Evolutionary conservation across 108 stramenopile genomes (phyloP).

Genomic region (Stephanodiscus triporus): DNA sequence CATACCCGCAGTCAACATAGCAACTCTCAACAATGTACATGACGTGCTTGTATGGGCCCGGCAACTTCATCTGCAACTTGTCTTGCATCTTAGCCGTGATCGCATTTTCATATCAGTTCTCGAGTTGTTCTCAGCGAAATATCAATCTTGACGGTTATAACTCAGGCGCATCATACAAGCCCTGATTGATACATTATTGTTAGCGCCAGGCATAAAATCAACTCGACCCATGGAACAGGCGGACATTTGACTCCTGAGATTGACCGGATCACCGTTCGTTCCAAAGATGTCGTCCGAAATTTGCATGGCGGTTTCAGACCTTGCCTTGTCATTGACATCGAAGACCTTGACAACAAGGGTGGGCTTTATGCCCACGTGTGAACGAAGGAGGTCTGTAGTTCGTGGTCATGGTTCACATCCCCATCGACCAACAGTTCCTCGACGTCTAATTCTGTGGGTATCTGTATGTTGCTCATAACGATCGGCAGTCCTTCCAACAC

Average conservation of each 20-base stretch:
- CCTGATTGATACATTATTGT: not conserved
- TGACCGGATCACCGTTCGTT: constrained; percentile 38
- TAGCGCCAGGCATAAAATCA: constrained; percentile 3
- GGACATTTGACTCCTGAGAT: constrained; percentile 35
- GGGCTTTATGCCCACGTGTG: not conserved
- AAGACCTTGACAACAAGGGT: constrained; percentile 24
- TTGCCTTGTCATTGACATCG: constrained; percentile 13
- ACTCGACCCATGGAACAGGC: constrained; percentile 41
- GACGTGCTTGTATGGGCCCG: constrained; percentile 35
- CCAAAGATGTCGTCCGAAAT: constrained; percentile 49
- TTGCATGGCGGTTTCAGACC: constrained; percentile 1
- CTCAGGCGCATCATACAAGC: constrained; percentile 22
- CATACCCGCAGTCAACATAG: constrained; percentile 39
- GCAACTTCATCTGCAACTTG: constrained; percentile 22
- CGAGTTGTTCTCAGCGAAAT: constrained; percentile 1
- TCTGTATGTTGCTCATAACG: not conserved
- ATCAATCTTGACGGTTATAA: constrained; percentile 37
- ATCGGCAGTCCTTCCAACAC: not conserved
- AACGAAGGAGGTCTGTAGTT: not conserved
- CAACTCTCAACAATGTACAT: constrained; percentile 39
- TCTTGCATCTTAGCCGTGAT: constrained; percentile 26
- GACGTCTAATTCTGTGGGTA: not conserved
- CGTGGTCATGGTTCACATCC: not conserved
- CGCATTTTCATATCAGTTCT: constrained; percentile 22
- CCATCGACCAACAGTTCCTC: not conserved